These are phyloP conservation scores for Pleurotus eryngii DNA, from an alignment of 768 basidiomycete species.

Conservation along the genomic window DNA sequence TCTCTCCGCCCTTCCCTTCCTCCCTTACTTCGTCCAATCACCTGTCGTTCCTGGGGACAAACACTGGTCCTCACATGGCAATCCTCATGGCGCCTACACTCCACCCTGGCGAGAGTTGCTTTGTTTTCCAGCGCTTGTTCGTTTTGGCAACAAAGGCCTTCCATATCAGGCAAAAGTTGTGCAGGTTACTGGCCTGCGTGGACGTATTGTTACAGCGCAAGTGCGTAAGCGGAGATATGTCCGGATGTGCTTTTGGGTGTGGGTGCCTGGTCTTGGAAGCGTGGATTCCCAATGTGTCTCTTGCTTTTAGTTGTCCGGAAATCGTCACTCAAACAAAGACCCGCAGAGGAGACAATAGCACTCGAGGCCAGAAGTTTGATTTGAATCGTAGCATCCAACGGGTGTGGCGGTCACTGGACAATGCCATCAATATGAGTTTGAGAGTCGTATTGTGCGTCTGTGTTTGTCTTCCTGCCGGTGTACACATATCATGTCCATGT, in stretches of 20 bases:
- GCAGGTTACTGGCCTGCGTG: not conserved
- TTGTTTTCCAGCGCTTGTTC: constrained; percentile 3
- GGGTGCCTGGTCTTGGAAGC: not conserved
- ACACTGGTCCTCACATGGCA: not conserved
- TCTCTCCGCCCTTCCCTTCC: too few relatives aligned
- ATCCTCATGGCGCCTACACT: not conserved
- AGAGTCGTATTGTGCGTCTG: too few relatives aligned
- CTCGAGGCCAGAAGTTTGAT: too few relatives aligned
- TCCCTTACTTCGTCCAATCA: not conserved
- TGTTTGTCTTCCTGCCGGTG: too few relatives aligned
- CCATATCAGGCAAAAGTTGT: not conserved
- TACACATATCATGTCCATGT: too few relatives aligned
- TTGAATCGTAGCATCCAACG: too few relatives aligned
- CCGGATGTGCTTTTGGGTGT: not conserved
- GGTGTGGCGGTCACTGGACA: too few relatives aligned
- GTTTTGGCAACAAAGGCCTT: constrained; percentile 3
- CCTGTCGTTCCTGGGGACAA: not conserved
- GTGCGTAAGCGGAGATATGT: not conserved
- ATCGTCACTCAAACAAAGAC: not conserved
- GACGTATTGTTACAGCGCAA: not conserved
- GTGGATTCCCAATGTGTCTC: not conserved
- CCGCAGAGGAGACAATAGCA: not conserved
- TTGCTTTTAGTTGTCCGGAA: not conserved
- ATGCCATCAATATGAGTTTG: too few relatives aligned
- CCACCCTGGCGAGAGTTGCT: not conserved